A percentile compares a stretch with the other conserved stretches of the same genome.
Evolutionary conservation across 2,329 filamentous ascomycete species (phyloP).

Genomic region (Trichophyton schoenleinii): DNA sequence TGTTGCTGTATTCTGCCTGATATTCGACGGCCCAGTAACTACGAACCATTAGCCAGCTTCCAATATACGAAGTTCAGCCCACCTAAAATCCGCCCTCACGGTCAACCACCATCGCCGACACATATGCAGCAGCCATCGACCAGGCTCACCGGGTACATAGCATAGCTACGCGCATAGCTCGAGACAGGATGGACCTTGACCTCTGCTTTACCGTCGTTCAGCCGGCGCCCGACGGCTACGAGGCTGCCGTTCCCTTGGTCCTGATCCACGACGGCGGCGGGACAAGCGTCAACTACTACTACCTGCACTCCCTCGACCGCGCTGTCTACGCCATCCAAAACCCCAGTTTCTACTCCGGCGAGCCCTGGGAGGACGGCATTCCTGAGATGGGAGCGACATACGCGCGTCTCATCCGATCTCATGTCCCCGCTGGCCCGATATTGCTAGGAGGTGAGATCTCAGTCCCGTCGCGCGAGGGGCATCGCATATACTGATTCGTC

Average conservation of each 20-base stretch:
- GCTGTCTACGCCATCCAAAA: constrained; percentile 45
- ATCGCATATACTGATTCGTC: not conserved
- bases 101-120: too few species aligned
- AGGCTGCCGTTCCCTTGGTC: constrained; percentile 35
- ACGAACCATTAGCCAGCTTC: too few species aligned
- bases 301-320: constrained; percentile 39
- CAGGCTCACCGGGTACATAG: not conserved
- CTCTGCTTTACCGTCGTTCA: constrained; percentile 12
- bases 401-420: constrained; percentile 32
- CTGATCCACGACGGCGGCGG: constrained; percentile 51
- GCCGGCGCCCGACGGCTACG: constrained; percentile 5
- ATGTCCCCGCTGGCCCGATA: constrained; percentile 11
- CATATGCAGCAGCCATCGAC: too few species aligned
- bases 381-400: constrained; percentile 45
- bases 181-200: constrained; percentile 3
- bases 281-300: constrained; percentile 47
- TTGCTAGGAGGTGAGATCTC: constrained; percentile 13
- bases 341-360: constrained; percentile 38
- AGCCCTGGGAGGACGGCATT: constrained; percentile 41
- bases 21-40: too few species aligned
- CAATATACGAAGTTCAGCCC: too few species aligned
- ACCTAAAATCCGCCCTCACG: too few species aligned
- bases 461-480: too few species aligned
- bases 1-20: too few species aligned
- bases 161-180: not conserved